Evolutionary conservation across 345 rosid genomes (phyloP), one percentile per base, ranked within the genome.

Genomic region (Eucalyptus polyanthemos): DNA sequence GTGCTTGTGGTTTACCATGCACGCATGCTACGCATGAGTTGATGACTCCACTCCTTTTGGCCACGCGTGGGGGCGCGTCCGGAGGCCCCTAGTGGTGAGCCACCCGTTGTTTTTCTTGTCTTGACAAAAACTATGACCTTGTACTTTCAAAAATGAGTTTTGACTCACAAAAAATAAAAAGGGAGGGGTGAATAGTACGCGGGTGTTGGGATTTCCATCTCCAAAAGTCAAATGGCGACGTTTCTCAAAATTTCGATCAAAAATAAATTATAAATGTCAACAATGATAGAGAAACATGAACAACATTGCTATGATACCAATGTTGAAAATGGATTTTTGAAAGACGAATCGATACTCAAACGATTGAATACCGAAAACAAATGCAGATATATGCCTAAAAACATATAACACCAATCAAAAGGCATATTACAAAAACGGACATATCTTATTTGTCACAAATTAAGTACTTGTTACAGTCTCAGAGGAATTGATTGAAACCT

Each of bases 61-160:
- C 54, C 8, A 4, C 1, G 0, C 21, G 0, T 16, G 54, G 0
- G 21, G 8, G 54, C 8, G 0, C 21, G 1, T 16, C 0, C 4
- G 1, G 2, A 0, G 19, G 2, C 21, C 54, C 3, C 21, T 0
- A 0, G 0, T 16, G 54, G 54, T 0, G 2, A 50, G 54, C 21
- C 21, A 16, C 1, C 4, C 0, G 0, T 50, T 0, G 54, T 50
- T 50, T 50, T 50, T 50, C 54, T 50, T 8, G 21, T 50, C 8
- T 50, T 1, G 21, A 50, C 54, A 50, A 50, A 16, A 50, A 50
- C 21, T 50, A 15, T 15, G 21, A 50, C 54, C 19, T 16, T 50
- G 8, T 1, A 50, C 21, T 50, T 50, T 50, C 54, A 50, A 50
- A 50, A 15, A 0, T 6, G 2, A 50, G 54, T 16, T 50, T 50